Conservation (phyloP, 352 stramenopile species). For the Blastocystis sp. region DNA sequence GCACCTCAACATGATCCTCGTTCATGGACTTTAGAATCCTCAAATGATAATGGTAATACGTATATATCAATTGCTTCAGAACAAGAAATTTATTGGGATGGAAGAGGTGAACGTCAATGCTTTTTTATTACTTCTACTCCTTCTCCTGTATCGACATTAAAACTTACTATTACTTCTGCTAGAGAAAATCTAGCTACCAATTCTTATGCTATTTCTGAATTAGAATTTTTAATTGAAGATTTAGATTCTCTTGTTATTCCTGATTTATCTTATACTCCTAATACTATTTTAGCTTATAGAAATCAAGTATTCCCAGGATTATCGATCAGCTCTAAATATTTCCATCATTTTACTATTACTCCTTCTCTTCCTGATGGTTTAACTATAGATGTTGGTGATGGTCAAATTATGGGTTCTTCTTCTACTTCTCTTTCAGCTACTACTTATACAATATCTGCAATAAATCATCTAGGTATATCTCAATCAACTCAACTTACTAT, state of each 20-base stretch:
- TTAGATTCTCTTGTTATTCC: not conserved
- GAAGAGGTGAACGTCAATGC: no score
- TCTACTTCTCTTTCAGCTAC: not conserved
- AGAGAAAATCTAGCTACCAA: no score
- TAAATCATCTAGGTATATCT: slow-evolving; percentile 17
- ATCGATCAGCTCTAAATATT: not conserved
- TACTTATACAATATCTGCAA: slow-evolving; percentile 22
- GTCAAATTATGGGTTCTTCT: slow-evolving; percentile 4
- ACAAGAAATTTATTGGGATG: no score
- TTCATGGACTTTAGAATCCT: not conserved
- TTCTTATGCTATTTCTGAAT: no score
- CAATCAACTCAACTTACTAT: slow-evolving; percentile 1
- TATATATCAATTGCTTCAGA: no score
- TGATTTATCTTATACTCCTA: slow-evolving; percentile 6
- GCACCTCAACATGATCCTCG: not conserved
- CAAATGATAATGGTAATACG: no score
- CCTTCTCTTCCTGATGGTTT: slow-evolving; percentile 4
- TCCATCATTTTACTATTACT: not conserved
- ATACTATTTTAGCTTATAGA: not conserved
- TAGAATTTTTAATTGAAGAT: slow-evolving; percentile 8
- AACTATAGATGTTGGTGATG: not conserved
- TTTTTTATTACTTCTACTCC: no score
- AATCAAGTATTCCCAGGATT: not conserved
- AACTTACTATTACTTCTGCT: no score
- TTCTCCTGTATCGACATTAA: no score